Percentiles rank a stretch among this genome's conserved stretches.
These are phyloP conservation scores for Cylindrodendrum hubeiense DNA, from an alignment of 2,329 filamentous ascomycete species.

Conservation along the genomic window DNA sequence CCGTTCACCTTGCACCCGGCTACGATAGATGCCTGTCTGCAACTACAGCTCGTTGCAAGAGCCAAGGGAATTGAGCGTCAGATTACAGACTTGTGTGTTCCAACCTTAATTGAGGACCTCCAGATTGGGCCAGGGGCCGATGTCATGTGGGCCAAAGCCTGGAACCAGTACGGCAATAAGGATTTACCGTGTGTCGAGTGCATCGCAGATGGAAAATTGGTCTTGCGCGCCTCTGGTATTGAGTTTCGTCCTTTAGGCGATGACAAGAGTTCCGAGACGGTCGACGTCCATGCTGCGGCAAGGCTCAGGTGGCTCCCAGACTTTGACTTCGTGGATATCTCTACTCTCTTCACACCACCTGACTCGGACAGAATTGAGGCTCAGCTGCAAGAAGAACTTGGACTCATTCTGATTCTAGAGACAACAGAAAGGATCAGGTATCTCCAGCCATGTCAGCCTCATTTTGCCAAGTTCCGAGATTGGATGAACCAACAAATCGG, in stretches of 20 bases:
- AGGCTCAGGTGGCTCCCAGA: slow-evolving; percentile 25
- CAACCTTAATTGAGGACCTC: slow-evolving; percentile 16
- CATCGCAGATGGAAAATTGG: background rate
- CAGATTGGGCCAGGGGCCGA: slow-evolving; percentile 9
- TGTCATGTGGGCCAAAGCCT: slow-evolving; percentile 17
- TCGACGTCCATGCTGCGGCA: slow-evolving; percentile 8
- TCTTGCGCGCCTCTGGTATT: slow-evolving; percentile 2
- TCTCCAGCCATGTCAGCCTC: slow-evolving; percentile 17
- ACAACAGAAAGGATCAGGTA: slow-evolving; percentile 2
- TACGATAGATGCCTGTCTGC: slow-evolving; percentile 19
- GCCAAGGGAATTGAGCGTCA: slow-evolving; percentile 5
- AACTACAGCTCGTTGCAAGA: slow-evolving; percentile 3
- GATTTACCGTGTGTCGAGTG: slow-evolving; percentile 11
- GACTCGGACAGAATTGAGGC: background rate
- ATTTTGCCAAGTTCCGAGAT: slow-evolving; percentile 19
- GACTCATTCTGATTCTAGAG: slow-evolving; percentile 13
- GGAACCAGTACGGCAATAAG: background rate
- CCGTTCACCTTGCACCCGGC: slow-evolving; percentile 24
- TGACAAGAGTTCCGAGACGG: background rate
- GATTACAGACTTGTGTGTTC: background rate
- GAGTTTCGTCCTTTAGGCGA: slow-evolving; percentile 4
- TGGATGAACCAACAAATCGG: slow-evolving; percentile 23
- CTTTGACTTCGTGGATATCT: slow-evolving; percentile 13
- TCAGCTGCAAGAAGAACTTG: slow-evolving; percentile 15
- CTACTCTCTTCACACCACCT: slow-evolving; percentile 16